These are phyloP conservation scores for Avena sativa DNA, from an alignment of 176 grass and related monocot species.

Conservation along the genomic window DNA sequence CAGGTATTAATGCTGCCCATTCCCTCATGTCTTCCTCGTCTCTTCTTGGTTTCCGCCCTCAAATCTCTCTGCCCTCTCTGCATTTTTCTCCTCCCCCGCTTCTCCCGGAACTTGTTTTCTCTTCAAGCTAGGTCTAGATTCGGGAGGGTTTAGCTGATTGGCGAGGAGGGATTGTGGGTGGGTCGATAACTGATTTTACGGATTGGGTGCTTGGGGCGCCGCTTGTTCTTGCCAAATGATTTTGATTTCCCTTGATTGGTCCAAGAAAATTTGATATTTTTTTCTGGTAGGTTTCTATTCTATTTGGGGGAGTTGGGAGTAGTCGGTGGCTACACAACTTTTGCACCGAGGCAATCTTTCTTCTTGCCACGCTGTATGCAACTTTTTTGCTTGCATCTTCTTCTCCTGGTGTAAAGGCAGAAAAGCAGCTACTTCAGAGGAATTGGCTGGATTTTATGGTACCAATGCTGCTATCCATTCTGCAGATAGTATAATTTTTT, in stretches of 20 bases:
- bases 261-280: not conserved
- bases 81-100: not conserved
- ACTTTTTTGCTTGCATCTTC: not conserved
- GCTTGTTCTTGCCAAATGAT: conserved; percentile 15
- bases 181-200: conserved; percentile 2
- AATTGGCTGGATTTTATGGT: conserved; percentile 6
- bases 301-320: conserved; percentile 2
- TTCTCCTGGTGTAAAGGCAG: not conserved
- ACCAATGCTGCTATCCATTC: not conserved
- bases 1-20: conserved; percentile 70
- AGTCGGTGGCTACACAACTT: conserved; percentile 12
- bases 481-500: not conserved
- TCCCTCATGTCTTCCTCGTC: not conserved
- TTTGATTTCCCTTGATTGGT: conserved; percentile 23
- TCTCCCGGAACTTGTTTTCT: not conserved
- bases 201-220: not conserved
- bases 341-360: not conserved
- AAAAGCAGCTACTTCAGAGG: not conserved
- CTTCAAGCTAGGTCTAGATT: conserved; percentile 5
- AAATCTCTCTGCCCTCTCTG: not conserved
- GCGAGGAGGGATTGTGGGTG: not conserved
- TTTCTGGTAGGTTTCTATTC: not conserved
- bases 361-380: not conserved
- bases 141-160: conserved; percentile 30
- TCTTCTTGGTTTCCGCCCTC: conserved; percentile 8